phyloP scores from a whole-genome alignment of 139 green algal species.

The Pycnococcus provasolii region DNA sequence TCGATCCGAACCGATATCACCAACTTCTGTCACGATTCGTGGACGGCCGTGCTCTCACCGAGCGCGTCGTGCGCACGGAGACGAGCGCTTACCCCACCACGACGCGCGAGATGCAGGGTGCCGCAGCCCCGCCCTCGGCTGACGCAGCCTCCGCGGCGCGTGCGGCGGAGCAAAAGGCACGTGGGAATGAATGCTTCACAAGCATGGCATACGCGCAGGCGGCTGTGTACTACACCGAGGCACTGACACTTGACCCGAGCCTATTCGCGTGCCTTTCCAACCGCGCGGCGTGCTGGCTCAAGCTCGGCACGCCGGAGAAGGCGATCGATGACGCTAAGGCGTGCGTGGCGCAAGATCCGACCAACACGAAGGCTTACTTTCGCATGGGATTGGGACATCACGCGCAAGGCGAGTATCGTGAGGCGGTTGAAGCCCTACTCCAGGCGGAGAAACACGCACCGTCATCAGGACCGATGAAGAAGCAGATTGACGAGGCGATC shows the following conservation, averaged over 20 bases:
- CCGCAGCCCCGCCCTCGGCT: too few species aligned
- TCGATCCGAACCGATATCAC: too few species aligned
- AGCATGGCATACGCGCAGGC: neutral
- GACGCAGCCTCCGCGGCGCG: too few species aligned
- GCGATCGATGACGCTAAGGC: conserved; percentile 8
- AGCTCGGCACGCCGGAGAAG: conserved; percentile 14
- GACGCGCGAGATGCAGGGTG: neutral
- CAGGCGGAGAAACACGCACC: neutral
- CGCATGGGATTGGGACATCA: conserved; percentile 9
- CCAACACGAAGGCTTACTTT: conserved; percentile 19
- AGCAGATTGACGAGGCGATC: conserved; percentile 3
- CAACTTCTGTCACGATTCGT: conserved; percentile 13
- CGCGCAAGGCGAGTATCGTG: neutral
- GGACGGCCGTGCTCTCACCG: conserved; percentile 5
- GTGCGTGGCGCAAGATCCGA: neutral
- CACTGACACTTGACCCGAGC: conserved; percentile 4
- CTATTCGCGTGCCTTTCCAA: conserved; percentile 1
- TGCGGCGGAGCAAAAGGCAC: too few species aligned
- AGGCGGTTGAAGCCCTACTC: conserved; percentile 3
- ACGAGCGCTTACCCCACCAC: conserved; percentile 18
- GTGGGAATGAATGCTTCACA: too few species aligned
- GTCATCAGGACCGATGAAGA: conserved; percentile 2
- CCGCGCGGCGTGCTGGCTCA: conserved; percentile 18
- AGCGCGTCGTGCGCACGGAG: conserved; percentile 14
- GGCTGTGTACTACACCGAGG: conserved; percentile 10